Conservation (phyloP, 2,329 filamentous ascomycete species). For the Fusarium longipes region DNA sequence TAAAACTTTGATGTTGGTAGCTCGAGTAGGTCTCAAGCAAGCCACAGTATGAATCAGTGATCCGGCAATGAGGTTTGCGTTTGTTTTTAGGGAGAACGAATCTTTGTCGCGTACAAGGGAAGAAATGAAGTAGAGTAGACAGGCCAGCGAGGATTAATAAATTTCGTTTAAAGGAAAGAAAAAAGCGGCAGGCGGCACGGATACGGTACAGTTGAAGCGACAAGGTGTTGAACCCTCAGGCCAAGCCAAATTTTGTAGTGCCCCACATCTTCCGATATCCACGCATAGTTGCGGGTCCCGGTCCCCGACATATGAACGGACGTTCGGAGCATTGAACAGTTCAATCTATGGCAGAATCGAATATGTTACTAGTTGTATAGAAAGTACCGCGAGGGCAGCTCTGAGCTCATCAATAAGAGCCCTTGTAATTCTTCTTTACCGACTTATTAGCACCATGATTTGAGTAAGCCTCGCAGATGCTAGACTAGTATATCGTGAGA, state of each 20-base stretch:
- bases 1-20: slow-evolving; percentile 21
- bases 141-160: slow-evolving; percentile 14
- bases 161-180: slow-evolving; percentile 14
- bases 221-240: slow-evolving; percentile 36
- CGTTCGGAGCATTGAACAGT: slow-evolving; percentile 4
- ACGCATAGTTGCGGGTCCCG: slow-evolving; percentile 28
- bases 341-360: not conserved
- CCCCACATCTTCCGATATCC: slow-evolving; percentile 30
- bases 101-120: slow-evolving; percentile 13
- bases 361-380: not conserved
- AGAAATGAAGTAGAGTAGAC: not conserved
- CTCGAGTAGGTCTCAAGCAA: slow-evolving; percentile 13
- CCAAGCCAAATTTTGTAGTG: slow-evolving; percentile 23
- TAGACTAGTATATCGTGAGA: slow-evolving; percentile 18
- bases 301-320: slow-evolving; percentile 19
- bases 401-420: too few species aligned
- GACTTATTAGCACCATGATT: not conserved
- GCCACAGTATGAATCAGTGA: slow-evolving; percentile 14
- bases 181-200: slow-evolving; percentile 11
- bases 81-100: not conserved
- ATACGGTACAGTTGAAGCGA: slow-evolving; percentile 13
- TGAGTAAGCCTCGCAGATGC: slow-evolving; percentile 1
- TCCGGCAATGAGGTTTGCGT: not conserved
- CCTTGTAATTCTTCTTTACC: not conserved
- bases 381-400: too few species aligned